These are phyloP conservation scores for Sarocladiaceae sp. DNA, from an alignment of 2,329 filamentous ascomycete genomes.

Conservation along the genomic window DNA sequence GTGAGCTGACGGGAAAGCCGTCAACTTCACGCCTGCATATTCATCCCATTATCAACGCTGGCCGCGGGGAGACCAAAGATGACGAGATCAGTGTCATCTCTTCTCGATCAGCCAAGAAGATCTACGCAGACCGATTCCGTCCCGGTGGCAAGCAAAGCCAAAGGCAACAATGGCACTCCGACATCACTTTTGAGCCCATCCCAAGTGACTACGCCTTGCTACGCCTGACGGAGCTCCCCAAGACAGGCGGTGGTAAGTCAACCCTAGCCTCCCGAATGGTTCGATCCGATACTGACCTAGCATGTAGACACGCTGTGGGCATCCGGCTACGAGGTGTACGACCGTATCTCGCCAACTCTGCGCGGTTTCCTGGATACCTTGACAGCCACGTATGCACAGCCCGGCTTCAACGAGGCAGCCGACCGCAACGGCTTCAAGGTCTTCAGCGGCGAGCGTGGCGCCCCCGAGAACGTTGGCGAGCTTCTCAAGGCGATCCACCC, in stretches of 20 bases:
- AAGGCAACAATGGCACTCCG: constrained; percentile 50
- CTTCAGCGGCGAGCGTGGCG: constrained; percentile 38
- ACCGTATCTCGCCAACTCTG: constrained; percentile 51
- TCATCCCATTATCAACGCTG: constrained; percentile 50
- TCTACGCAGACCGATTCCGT: constrained; percentile 30
- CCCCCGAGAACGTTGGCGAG: constrained; percentile 43
- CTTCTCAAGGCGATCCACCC: constrained; percentile 45
- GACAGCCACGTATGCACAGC: constrained; percentile 48
- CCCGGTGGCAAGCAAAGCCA: constrained; percentile 10
- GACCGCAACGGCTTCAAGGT: constrained; percentile 36
- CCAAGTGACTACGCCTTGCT: constrained; percentile 59
- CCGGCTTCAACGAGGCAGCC: constrained; percentile 43
- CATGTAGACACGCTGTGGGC: constrained; percentile 56
- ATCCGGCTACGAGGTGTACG: constrained; percentile 60
- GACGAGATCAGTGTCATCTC: constrained; percentile 59
- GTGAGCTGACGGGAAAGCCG: constrained; percentile 52
- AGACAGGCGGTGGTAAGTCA: constrained; percentile 43
- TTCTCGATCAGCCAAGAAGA: constrained; percentile 46
- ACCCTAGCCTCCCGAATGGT: not conserved
- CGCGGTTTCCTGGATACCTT: constrained; percentile 52
- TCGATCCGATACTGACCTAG: not conserved
- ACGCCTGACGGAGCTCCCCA: constrained; percentile 45
- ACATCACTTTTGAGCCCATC: constrained; percentile 59
- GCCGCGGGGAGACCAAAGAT: constrained; percentile 46
- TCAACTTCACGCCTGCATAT: constrained; percentile 51